These are phyloP conservation scores for Scortechinia acanthostroma DNA, from an alignment of 2,329 filamentous ascomycete genomes.

Conservation along the genomic window DNA sequence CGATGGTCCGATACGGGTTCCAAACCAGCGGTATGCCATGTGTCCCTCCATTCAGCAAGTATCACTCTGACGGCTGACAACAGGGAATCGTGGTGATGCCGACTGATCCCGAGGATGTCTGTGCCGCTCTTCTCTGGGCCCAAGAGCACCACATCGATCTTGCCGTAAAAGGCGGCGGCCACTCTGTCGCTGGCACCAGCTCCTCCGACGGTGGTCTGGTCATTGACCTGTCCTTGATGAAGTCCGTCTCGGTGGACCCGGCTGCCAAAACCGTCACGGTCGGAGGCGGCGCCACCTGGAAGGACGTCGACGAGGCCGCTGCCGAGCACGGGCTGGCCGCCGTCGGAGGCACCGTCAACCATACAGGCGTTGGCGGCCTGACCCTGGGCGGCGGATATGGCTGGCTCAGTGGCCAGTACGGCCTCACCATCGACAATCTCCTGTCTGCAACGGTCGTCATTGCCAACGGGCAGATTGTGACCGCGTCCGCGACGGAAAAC, in stretches of 20 bases:
- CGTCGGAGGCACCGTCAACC: constrained; percentile 53
- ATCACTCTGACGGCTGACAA: no score
- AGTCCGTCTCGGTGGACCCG: constrained; percentile 35
- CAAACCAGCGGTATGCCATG: constrained; percentile 17
- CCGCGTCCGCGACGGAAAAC: constrained; percentile 31
- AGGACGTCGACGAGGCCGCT: constrained; percentile 41
- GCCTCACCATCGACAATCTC: constrained; percentile 35
- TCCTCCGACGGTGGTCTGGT: constrained; percentile 42
- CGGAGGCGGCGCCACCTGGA: constrained; percentile 43
- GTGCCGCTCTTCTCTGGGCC: constrained; percentile 32
- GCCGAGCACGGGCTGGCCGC: constrained; percentile 43
- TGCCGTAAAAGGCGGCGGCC: constrained; percentile 45
- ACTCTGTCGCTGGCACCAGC: constrained; percentile 41
- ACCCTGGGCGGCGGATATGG: constrained; percentile 52
- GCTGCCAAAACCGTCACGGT: constrained; percentile 33
- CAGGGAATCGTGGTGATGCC: constrained; percentile 36
- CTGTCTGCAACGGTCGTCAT: constrained; percentile 27
- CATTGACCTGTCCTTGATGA: constrained; percentile 43
- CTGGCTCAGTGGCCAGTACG: constrained; percentile 41
- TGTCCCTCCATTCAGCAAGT: no score
- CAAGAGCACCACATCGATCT: constrained; percentile 33
- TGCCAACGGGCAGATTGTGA: constrained; percentile 23
- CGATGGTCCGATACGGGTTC: constrained; percentile 26
- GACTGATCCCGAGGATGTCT: constrained; percentile 26
- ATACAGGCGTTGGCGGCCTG: constrained; percentile 54